Evolutionary conservation across 2,329 filamentous ascomycete genomes (phyloP).

Genomic region (Penicillium sp.): DNA sequence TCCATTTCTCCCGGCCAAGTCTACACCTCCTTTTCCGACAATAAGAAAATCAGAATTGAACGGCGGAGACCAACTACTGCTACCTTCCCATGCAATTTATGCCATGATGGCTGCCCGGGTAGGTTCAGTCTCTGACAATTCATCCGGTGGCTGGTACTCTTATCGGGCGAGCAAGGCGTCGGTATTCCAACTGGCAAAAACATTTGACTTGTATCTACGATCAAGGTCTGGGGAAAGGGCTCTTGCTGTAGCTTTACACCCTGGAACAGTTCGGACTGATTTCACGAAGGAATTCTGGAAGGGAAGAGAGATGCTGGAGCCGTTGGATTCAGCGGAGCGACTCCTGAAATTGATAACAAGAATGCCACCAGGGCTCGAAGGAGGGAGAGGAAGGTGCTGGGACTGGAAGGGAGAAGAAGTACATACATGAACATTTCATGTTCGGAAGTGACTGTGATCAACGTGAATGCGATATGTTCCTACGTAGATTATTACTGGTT

Average conservation of each 20-base stretch:
- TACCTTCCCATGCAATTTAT: slow-evolving; percentile 65
- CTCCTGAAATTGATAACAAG: slow-evolving; percentile 63
- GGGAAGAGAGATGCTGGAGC: slow-evolving; percentile 69
- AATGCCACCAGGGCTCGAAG: slow-evolving; percentile 41
- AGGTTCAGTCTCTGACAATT: slow-evolving; percentile 73
- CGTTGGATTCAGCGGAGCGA: slow-evolving; percentile 68
- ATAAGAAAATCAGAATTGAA: slow-evolving; percentile 4
- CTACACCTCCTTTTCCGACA: slow-evolving; percentile 43
- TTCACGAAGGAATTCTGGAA: slow-evolving; percentile 75
- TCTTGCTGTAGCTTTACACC: slow-evolving; percentile 73
- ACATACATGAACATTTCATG: slow-evolving; percentile 50
- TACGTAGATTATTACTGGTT: no score
- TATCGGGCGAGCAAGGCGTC: slow-evolving; percentile 78
- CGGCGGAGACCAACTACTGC: slow-evolving; percentile 29
- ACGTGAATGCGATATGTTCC: no score
- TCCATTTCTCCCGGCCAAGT: slow-evolving; percentile 67
- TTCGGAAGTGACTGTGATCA: no score
- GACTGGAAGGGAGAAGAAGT: slow-evolving; percentile 72
- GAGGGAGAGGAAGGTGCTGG: slow-evolving; percentile 67
- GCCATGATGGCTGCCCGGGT: slow-evolving; percentile 80
- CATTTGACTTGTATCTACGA: slow-evolving; percentile 69
- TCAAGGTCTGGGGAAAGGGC: slow-evolving; percentile 64
- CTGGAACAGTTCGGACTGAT: slow-evolving; percentile 78
- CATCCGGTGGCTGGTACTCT: slow-evolving; percentile 77
- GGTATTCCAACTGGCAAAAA: slow-evolving; percentile 72